Base-by-base conservation (phyloP, 1,284 basidiomycete genomes). In the Anthracocystis walkeri region DNA sequence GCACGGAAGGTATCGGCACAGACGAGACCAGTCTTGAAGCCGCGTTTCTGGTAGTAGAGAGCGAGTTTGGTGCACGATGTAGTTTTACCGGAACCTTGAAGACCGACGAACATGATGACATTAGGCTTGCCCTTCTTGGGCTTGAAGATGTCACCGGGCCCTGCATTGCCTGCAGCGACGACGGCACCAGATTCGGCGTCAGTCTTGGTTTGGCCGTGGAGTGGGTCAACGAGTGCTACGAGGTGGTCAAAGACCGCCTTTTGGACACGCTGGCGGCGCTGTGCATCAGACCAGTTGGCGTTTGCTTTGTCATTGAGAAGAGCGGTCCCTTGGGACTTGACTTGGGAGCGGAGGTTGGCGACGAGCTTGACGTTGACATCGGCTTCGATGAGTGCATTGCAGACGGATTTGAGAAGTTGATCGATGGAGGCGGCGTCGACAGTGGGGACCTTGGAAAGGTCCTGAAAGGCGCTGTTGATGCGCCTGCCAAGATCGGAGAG, bases 1-100 rank as follows among this genome's bases (percentile, higher is more conserved):
- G 97, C 97, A 87, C 97, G 93, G 89, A 99, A 99, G 2, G 97
- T 99, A 87, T 99, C 97, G 27, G 97, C 97, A 82, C 97, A 99
- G 79, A 99, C 97, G 53, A 99, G 94, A 78, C 92, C 94, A n/a
- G 95, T 93, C 85, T 95, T 95, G 89, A 97, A 94, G 4, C 97
- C 97, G 76, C 95, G 91, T 82, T 94, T 93, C 86, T 97, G 94
- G 87, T 98, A 99, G 87, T 99, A 93, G 0, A 97, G 95, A 0
- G 97, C 97, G 21, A 80, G 58, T 68, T 80, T 79, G 41, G 78
- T 82, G 86, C 95, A 98, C 57, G 95, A 97, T 31, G 96, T 99
- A 4, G 96, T 99, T 89, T 99, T 99, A 51, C 96, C 97, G 57
- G 96, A 96, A 61, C 96, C 96, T 91, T 97, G 82, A 27, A 79